Conservation (phyloP, 176 grass and related monocot species). For the Ananas comosus region DNA sequence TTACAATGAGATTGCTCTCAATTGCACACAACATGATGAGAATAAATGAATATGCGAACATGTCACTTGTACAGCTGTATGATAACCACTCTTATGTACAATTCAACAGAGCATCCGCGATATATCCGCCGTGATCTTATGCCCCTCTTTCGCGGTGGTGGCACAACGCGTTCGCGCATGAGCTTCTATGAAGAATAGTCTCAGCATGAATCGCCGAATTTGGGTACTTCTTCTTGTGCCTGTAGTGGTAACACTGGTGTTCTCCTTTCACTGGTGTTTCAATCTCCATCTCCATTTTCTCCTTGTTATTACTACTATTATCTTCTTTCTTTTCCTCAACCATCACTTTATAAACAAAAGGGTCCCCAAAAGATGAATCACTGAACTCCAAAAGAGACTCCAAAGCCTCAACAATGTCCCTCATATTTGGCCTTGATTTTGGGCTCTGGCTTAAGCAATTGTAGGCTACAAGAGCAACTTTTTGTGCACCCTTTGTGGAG, state of each 20-base stretch:
- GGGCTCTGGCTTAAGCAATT: constrained; percentile 59
- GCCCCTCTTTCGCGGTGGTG: constrained; percentile 15
- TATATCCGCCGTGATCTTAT: not conserved
- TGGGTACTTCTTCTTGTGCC: constrained; percentile 36
- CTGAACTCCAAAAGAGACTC: constrained; percentile 64
- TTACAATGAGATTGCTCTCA: not conserved
- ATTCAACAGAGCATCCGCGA: not conserved
- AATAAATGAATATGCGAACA: not conserved
- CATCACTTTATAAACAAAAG: constrained; percentile 57
- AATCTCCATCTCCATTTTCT: not conserved
- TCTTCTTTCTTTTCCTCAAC: constrained; percentile 2
- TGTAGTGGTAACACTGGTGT: constrained; percentile 13
- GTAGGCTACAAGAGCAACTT: constrained; percentile 54
- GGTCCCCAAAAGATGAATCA: constrained; percentile 42
- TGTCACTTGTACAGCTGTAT: too few relatives aligned
- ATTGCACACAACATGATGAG: not conserved
- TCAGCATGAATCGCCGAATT: constrained; percentile 63
- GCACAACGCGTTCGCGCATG: constrained; percentile 27
- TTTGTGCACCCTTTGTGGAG: constrained; percentile 46
- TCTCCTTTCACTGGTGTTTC: not conserved
- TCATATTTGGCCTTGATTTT: constrained; percentile 54
- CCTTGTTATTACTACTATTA: not conserved
- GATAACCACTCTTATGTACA: constrained; percentile 6
- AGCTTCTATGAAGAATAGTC: constrained; percentile 29
- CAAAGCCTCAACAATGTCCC: constrained; percentile 59